phyloP scores from a whole-genome alignment of 1,139 yeast species.

The Lodderomyces pseudojiufengensis region DNA sequence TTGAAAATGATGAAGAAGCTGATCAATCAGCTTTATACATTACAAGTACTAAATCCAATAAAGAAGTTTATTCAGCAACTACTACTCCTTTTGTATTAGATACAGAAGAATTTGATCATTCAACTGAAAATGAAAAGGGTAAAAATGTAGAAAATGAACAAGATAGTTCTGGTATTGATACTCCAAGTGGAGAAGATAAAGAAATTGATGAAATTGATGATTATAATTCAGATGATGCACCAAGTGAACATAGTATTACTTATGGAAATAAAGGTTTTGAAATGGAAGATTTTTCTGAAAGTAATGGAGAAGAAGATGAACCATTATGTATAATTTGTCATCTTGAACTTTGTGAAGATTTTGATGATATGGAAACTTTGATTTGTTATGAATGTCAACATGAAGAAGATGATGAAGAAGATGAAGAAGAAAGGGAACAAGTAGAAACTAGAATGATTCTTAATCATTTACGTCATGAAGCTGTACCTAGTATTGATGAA shows the following conservation, averaged over 20 bases:
- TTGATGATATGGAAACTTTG: background rate
- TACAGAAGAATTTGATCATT: background rate
- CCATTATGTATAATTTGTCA: too few relatives aligned
- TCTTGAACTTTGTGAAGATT: background rate
- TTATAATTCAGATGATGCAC: constrained; percentile 7
- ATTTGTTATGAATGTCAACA: constrained; percentile 10
- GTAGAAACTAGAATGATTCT: too few relatives aligned
- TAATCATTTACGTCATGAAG: too few relatives aligned
- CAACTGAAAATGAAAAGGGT: constrained; percentile 1
- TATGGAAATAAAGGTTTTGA: too few relatives aligned
- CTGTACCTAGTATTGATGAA: too few relatives aligned
- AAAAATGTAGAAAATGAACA: constrained; percentile 4
- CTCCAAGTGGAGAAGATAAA: constrained; percentile 1
- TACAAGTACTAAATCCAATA: too few relatives aligned
- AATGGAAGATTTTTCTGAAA: background rate
- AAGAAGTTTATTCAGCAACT: too few relatives aligned
- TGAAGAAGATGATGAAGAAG: constrained; percentile 5
- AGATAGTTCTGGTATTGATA: background rate
- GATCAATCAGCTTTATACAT: background rate
- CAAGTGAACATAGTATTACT: constrained; percentile 5
- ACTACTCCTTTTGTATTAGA: background rate
- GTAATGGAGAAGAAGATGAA: constrained; percentile 1
- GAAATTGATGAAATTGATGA: constrained; percentile 5
- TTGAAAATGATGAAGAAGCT: background rate
- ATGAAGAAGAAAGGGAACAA: constrained; percentile 5